Base-by-base conservation (phyloP, 2,329 filamentous ascomycete genomes). In the Nemania bipapillata region DNA sequence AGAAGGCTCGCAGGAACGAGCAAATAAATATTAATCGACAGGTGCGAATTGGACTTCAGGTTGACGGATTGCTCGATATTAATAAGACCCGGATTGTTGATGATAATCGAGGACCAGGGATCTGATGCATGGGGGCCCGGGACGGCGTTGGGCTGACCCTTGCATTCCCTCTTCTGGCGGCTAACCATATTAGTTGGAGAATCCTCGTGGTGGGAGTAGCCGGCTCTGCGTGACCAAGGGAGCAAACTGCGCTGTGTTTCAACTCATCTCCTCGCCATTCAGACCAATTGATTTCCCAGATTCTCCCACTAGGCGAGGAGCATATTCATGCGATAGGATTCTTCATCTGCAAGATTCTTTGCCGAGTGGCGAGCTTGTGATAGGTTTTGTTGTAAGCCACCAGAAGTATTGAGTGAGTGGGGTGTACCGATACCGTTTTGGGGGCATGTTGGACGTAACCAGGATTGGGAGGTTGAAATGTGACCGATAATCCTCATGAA, bases 101-200 rank as follows among this genome's bases (percentile, higher is more conserved):
- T 72, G 70, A 69, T 70, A 66, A 64, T 68, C 65, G 70, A 65
- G 56, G 63, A 52, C 61, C 66, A 70, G 68, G 71, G 67, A 65
- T 70, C 56, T 66, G 70, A 69, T 65, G 70, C 70, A 70, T 71
- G 65, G 65, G 70, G 71, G 63, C 69, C 69, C 66, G 72, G 71
- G 67, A 72, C 70, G 67, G 71, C 67, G 64, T 73, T 71, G 71
- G 65, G 70, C 63, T 70, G 73, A 75, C 70, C 75, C 75, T 71
- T 75, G 75, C 68, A 75, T 72, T 73, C 65, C 66, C 66, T 70
- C 72, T 73, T 74, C 62, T 74, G 71, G 75, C 69, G 71, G 73
- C 71, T 72, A 65, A 58, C 63, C 68, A 73, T 73, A 70, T 72
- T 72, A 68, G 73, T 73, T 71, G 66, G 72, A 69, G 72, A 71